These are phyloP conservation scores for Apiosordaria backusii DNA, from an alignment of 495 filamentous ascomycete genomes.

Conservation along the genomic window DNA sequence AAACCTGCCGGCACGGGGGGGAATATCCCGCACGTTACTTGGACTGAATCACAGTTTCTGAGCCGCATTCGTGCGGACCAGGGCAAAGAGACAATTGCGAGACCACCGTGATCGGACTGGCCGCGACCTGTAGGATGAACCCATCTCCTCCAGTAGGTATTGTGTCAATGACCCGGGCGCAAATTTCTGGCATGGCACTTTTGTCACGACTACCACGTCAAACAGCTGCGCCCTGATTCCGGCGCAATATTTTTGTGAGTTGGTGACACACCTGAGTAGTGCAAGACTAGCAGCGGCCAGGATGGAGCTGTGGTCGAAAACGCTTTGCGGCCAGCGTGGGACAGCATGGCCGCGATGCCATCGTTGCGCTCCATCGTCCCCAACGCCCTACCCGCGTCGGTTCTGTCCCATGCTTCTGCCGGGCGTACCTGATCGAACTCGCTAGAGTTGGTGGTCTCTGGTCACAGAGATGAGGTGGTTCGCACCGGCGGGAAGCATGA, in stretches of 20 bases:
- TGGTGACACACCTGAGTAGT: background rate
- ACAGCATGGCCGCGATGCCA: background rate
- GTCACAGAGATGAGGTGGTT: background rate
- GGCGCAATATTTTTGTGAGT: background rate
- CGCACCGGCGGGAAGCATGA: background rate
- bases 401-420: background rate
- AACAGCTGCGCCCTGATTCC: too few relatives aligned
- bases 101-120: constrained; percentile 21
- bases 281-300: background rate
- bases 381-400: background rate
- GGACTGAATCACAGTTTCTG: constrained; percentile 7
- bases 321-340: background rate
- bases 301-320: too few relatives aligned
- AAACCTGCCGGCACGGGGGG: constrained; percentile 16
- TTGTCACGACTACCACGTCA: too few relatives aligned
- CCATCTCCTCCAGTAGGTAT: background rate
- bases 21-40: constrained; percentile 5
- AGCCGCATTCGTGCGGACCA: constrained; percentile 13
- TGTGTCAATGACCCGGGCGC: background rate
- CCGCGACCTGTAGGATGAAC: background rate
- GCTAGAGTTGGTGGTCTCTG: background rate
- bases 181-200: background rate
- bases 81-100: constrained; percentile 13
- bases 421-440: background rate
- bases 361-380: background rate